Percentiles rank a stretch among this genome's conserved stretches.
phyloP scores from a whole-genome alignment of 768 basidiomycete genomes.

The Agrocybe praecox region DNA sequence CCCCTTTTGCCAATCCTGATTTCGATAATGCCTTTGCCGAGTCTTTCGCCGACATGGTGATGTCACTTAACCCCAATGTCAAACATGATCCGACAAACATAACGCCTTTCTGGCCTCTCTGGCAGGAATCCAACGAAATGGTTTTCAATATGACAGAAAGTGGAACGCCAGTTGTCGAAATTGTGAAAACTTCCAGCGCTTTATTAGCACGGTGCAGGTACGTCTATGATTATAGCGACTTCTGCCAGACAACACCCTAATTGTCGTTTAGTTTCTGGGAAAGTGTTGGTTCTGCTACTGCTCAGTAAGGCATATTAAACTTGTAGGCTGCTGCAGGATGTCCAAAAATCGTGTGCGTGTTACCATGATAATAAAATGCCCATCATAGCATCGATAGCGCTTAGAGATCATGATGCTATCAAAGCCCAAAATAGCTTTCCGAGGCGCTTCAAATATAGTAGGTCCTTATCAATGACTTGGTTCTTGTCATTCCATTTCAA shows the following conservation, averaged over 20 bases:
- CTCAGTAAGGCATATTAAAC: constrained; percentile 1
- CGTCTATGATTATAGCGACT: background rate
- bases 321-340: too few relatives aligned
- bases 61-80: constrained; percentile 30
- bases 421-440: too few relatives aligned
- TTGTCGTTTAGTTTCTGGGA: constrained; percentile 7
- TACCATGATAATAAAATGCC: too few relatives aligned
- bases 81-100: constrained; percentile 32
- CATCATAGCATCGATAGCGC: too few relatives aligned
- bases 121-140: constrained; percentile 37
- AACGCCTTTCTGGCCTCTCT: constrained; percentile 37
- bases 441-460: too few relatives aligned
- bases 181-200: constrained; percentile 26
- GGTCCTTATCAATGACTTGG: too few relatives aligned
- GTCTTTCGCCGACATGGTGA: constrained; percentile 1
- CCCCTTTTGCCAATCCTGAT: constrained; percentile 2
- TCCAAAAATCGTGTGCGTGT: background rate
- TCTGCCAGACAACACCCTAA: background rate
- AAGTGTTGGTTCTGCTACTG: constrained; percentile 7
- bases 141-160: constrained; percentile 42
- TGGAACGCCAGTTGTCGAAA: constrained; percentile 29
- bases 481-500: too few relatives aligned
- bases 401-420: too few relatives aligned
- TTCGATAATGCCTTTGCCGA: constrained; percentile 3
- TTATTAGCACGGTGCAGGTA: constrained; percentile 38